Conservation (phyloP, 495 filamentous ascomycete genomes). For the Penicillium robsamsonii region DNA sequence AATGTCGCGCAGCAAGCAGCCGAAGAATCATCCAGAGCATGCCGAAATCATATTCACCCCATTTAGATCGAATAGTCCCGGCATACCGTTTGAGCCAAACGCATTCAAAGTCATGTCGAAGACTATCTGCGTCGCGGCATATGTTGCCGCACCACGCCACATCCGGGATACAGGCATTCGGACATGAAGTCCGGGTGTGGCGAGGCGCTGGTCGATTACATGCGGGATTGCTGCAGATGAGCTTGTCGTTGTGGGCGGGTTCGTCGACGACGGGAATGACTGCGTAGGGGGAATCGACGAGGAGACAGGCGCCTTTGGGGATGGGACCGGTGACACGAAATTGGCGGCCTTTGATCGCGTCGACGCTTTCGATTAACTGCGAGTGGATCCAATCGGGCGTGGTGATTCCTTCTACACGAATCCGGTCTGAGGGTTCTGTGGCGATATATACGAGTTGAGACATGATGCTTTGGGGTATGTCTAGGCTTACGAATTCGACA, state of each 20-base stretch:
- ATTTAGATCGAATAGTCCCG: slow-evolving; percentile 29
- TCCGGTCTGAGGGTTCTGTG: slow-evolving; percentile 12
- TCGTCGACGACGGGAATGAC: slow-evolving; percentile 36
- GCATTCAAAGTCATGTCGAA: slow-evolving; percentile 39
- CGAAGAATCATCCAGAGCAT: slow-evolving; percentile 45
- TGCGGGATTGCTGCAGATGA: slow-evolving; percentile 37
- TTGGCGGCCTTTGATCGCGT: slow-evolving; percentile 39
- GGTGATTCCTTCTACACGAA: slow-evolving; percentile 12
- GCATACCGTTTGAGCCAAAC: slow-evolving; percentile 36
- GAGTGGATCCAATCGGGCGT: slow-evolving; percentile 36
- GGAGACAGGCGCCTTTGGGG: slow-evolving; percentile 29
- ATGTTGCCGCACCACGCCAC: slow-evolving; percentile 34
- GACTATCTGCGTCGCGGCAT: slow-evolving; percentile 26
- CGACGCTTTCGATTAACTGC: slow-evolving; percentile 29
- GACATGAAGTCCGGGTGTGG: slow-evolving; percentile 20
- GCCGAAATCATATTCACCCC: slow-evolving; percentile 40
- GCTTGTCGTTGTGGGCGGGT: slow-evolving; percentile 18
- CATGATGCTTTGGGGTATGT: slow-evolving; percentile 19
- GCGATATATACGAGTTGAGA: slow-evolving; percentile 27
- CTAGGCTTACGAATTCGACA: slow-evolving; percentile 1
- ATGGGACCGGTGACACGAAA: slow-evolving; percentile 30
- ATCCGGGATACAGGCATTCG: slow-evolving; percentile 30
- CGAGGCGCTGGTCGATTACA: slow-evolving; percentile 27
- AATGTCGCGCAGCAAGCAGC: slow-evolving; percentile 31
- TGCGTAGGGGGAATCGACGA: slow-evolving; percentile 38